Conservation (phyloP, 2,329 filamentous ascomycete species). For the Endoconidiophora polonica region DNA sequence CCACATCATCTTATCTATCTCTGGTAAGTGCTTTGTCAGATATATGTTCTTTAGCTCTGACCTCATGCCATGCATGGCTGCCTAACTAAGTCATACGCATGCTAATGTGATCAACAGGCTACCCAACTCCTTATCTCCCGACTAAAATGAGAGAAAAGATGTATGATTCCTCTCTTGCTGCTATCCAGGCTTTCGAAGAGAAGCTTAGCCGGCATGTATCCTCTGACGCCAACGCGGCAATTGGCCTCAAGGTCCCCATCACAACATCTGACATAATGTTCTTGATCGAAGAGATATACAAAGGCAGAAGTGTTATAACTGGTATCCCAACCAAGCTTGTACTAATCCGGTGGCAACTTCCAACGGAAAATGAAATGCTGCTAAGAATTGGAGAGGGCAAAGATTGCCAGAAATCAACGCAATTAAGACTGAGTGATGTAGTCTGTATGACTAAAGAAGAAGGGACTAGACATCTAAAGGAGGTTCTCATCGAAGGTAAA, state of each 20-base stretch:
- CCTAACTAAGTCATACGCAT: background rate
- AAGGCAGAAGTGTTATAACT: slow-evolving; percentile 66
- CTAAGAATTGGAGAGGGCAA: slow-evolving; percentile 44
- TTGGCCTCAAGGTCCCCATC: slow-evolving; percentile 66
- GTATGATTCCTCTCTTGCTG: slow-evolving; percentile 68
- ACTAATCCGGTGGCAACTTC: slow-evolving; percentile 65
- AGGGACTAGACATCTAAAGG: slow-evolving; percentile 59
- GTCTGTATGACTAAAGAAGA: slow-evolving; percentile 93
- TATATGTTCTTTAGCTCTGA: background rate
- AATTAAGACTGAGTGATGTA: slow-evolving; percentile 50
- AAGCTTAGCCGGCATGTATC: slow-evolving; percentile 40
- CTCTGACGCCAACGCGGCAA: slow-evolving; percentile 25
- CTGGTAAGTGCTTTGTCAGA: slow-evolving; percentile 20
- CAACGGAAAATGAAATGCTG: slow-evolving; percentile 35
- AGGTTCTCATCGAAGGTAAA: slow-evolving; percentile 56
- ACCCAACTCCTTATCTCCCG: slow-evolving; percentile 70
- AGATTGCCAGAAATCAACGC: slow-evolving; percentile 63
- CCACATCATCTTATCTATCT: slow-evolving; percentile 70
- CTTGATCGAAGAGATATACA: slow-evolving; percentile 75
- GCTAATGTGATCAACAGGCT: slow-evolving; percentile 32
- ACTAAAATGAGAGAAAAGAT: slow-evolving; percentile 77
- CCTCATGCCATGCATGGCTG: background rate
- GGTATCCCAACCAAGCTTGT: slow-evolving; percentile 64
- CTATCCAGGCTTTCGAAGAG: slow-evolving; percentile 64
- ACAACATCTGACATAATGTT: slow-evolving; percentile 72